Conservation (phyloP, 305 asterid genomes). For the Fraxinus platypoda region DNA sequence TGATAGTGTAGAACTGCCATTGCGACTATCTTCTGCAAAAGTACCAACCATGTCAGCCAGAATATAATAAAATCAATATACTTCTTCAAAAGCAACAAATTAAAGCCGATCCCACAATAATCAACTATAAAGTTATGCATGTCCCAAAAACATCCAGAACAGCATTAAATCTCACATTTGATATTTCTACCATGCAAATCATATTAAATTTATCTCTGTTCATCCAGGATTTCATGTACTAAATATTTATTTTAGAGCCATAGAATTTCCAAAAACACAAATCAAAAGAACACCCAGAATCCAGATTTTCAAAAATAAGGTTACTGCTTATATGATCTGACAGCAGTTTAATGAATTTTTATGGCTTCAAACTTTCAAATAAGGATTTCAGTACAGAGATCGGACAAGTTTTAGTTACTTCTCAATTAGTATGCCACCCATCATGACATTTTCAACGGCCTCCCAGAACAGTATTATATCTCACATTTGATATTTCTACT, state of each 20-base stretch:
- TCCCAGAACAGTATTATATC: neutral
- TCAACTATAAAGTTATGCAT: slow-evolving; percentile 3
- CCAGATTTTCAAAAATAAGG: neutral
- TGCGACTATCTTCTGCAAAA: slow-evolving; percentile 46
- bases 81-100: slow-evolving; percentile 9
- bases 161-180: neutral
- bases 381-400: neutral
- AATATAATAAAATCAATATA: slow-evolving; percentile 3
- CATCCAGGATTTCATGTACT: neutral
- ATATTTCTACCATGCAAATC: neutral
- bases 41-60: slow-evolving; percentile 36
- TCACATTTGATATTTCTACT: neutral
- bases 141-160: slow-evolving; percentile 4
- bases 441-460: neutral
- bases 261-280: neutral
- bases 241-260: slow-evolving; percentile 1
- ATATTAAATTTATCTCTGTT: neutral
- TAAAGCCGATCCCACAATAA: slow-evolving; percentile 13
- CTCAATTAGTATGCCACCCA: neutral
- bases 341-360: neutral
- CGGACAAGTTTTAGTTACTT: neutral
- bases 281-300: neutral
- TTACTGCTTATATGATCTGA: neutral
- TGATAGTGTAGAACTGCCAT: slow-evolving; percentile 33
- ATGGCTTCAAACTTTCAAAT: neutral